These are phyloP conservation scores for Pseudogymnoascus sp. DNA, from an alignment of 2,329 filamentous ascomycete genomes.

Conservation along the genomic window DNA sequence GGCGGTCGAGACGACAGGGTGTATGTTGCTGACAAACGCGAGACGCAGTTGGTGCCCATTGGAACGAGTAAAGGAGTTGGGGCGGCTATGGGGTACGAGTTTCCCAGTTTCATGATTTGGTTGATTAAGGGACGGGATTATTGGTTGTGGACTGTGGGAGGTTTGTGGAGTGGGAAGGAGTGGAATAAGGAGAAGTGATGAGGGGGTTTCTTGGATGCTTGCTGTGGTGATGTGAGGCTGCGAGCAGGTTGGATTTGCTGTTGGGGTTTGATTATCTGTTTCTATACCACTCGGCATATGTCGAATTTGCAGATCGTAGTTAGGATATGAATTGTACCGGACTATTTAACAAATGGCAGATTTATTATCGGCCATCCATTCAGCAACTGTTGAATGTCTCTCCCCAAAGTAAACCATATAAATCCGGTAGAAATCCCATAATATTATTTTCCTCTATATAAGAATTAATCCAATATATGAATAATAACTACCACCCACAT, in stretches of 20 bases:
- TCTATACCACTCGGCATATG: neutral
- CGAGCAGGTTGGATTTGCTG: neutral
- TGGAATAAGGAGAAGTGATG: slow-evolving; percentile 44
- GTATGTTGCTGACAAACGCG: slow-evolving; percentile 38
- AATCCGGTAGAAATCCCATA: neutral
- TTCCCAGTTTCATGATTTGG: slow-evolving; percentile 43
- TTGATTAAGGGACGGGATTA: slow-evolving; percentile 45
- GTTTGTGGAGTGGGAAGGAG: slow-evolving; percentile 45
- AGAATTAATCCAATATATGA: neutral
- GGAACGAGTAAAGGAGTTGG: slow-evolving; percentile 41
- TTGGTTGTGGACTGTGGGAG: slow-evolving; percentile 43
- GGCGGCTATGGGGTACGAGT: slow-evolving; percentile 34
- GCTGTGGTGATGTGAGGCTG: neutral
- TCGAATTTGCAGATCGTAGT: neutral
- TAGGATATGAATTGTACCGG: neutral
- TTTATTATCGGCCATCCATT: neutral
- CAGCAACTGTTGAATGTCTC: neutral
- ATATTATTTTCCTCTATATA: neutral
- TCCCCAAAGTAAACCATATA: neutral
- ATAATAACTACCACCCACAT: neutral
- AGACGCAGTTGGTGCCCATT: slow-evolving; percentile 43
- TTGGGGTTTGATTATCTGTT: neutral
- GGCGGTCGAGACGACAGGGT: slow-evolving; percentile 25
- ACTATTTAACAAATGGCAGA: neutral
- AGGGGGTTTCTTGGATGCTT: neutral